Conservation (phyloP, 768 basidiomycete genomes). For the Boletus insuetus region DNA sequence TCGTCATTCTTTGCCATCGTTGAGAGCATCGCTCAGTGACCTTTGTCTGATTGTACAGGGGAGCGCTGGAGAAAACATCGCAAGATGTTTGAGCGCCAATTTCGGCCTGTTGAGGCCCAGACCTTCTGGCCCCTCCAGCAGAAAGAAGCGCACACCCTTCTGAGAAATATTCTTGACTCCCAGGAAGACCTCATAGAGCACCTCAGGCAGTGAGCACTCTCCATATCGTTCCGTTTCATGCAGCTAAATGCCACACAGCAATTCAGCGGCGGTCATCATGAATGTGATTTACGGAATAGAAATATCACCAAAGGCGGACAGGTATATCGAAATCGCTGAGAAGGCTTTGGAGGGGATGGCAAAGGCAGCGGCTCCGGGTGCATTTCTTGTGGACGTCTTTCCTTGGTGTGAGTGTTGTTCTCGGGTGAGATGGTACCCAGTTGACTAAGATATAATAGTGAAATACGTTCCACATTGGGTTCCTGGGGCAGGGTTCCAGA, state of each 20-base stretch:
- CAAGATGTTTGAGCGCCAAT: slow-evolving; percentile 51
- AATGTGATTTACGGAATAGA: slow-evolving; percentile 50
- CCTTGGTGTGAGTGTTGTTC: slow-evolving; percentile 35
- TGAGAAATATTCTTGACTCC: slow-evolving; percentile 42
- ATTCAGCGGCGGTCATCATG: slow-evolving; percentile 53
- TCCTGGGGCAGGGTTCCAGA: slow-evolving; percentile 50
- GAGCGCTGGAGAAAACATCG: slow-evolving; percentile 52
- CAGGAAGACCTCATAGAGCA: slow-evolving; percentile 47
- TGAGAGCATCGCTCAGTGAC: neutral
- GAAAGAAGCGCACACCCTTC: slow-evolving; percentile 44
- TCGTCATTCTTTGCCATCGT: slow-evolving; percentile 5
- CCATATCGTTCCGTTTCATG: neutral
- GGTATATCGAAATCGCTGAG: slow-evolving; percentile 51
- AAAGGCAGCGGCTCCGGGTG: slow-evolving; percentile 49
- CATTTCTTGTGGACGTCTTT: slow-evolving; percentile 50
- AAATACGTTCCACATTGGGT: slow-evolving; percentile 53
- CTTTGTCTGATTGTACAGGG: slow-evolving; percentile 30
- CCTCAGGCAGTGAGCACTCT: slow-evolving; percentile 43
- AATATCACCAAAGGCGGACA: slow-evolving; percentile 41
- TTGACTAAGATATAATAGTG: slow-evolving; percentile 32
- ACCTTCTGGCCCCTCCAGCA: slow-evolving; percentile 45
- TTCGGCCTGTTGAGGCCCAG: slow-evolving; percentile 41
- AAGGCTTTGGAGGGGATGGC: slow-evolving; percentile 50
- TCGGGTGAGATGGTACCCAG: neutral
- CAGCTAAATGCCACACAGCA: slow-evolving; percentile 30